A percentile compares a stretch with the other conserved stretches of the same genome.
phyloP scores from a whole-genome alignment of 352 stramenopile species.

The Globisporangium apiculatum region DNA sequence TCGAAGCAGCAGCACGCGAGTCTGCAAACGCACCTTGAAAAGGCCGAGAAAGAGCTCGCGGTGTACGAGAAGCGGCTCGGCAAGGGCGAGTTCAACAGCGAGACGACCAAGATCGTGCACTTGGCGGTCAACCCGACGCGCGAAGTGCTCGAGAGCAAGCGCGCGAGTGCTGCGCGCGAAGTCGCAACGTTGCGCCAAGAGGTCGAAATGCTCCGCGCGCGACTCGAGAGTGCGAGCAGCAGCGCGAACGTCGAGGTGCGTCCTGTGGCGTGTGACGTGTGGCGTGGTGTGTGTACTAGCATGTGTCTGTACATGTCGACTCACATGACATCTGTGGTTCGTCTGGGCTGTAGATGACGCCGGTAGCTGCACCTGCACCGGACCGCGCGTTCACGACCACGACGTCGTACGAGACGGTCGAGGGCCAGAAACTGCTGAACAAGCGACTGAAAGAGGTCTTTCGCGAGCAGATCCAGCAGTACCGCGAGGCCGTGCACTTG shows the following conservation, averaged over 20 bases:
- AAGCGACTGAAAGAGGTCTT: constrained; percentile 87
- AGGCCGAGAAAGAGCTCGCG: constrained; percentile 50
- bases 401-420: constrained; percentile 80
- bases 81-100: constrained; percentile 67
- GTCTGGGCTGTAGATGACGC: constrained; percentile 2
- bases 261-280: neutral
- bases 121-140: constrained; percentile 77
- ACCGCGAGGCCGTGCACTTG: constrained; percentile 85
- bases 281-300: neutral
- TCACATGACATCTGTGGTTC: neutral
- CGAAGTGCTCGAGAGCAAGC: constrained; percentile 46
- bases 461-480: constrained; percentile 84
- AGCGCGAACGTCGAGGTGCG: constrained; percentile 24
- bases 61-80: constrained; percentile 69
- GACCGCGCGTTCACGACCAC: constrained; percentile 54
- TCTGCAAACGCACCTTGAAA: constrained; percentile 55
- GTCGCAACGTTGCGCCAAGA: constrained; percentile 41
- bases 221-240: constrained; percentile 30
- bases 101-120: constrained; percentile 86
- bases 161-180: constrained; percentile 13
- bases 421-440: constrained; percentile 83
- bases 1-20: constrained; percentile 39
- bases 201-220: constrained; percentile 41
- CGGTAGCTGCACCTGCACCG: neutral
- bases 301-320: constrained; percentile 1